Conservation (phyloP, 2,329 filamentous ascomycete species). For the Canariomyces notabilis region DNA sequence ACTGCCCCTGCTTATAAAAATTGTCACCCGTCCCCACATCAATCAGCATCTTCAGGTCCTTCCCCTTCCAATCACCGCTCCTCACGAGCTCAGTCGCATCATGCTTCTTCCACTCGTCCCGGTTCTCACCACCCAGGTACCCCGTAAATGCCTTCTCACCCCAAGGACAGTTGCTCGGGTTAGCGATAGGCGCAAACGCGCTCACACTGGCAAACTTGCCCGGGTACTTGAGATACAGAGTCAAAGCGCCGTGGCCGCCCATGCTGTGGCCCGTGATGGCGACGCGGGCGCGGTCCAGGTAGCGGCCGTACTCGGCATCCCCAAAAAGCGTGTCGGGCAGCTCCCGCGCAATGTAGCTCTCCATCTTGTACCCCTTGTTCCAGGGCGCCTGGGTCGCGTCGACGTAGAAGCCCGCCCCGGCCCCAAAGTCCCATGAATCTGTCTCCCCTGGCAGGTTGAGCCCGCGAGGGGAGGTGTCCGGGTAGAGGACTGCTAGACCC, state of each 20-base stretch:
- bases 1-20: constrained; percentile 91
- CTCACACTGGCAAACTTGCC: constrained; percentile 84
- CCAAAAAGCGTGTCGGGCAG: constrained; percentile 73
- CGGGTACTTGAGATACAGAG: constrained; percentile 86
- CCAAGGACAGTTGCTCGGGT: constrained; percentile 84
- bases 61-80: constrained; percentile 57
- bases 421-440: constrained; percentile 86
- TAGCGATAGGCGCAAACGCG: constrained; percentile 85
- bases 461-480: constrained; percentile 89
- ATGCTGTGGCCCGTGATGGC: constrained; percentile 93
- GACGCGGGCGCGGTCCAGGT: constrained; percentile 65
- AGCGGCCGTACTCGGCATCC: constrained; percentile 55
- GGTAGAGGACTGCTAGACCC: constrained; percentile 89
- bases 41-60: constrained; percentile 70
- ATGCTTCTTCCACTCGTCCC: constrained; percentile 76
- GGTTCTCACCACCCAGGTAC: constrained; percentile 78
- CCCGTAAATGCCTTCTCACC: constrained; percentile 91
- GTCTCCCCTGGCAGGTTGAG: constrained; percentile 77
- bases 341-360: constrained; percentile 84
- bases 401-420: constrained; percentile 90
- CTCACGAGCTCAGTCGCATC: constrained; percentile 88
- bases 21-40: constrained; percentile 93
- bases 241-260: constrained; percentile 94
- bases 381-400: constrained; percentile 76
- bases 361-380: constrained; percentile 81